phyloP scores from a whole-genome alignment of 441 rosid species.

The Aleurites moluccanus region DNA sequence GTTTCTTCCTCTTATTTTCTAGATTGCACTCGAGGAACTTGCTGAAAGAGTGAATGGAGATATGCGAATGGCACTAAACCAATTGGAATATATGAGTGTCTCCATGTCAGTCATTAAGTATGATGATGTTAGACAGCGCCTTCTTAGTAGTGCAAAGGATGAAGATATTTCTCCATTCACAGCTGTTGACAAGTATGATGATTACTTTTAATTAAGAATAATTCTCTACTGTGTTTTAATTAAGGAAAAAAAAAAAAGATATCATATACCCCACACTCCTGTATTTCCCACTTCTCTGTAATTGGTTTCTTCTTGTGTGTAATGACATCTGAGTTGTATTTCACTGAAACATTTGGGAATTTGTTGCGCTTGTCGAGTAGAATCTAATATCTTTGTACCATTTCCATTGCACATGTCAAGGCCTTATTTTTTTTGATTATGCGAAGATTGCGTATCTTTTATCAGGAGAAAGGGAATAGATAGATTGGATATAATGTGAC shows the following conservation, averaged over 20 bases:
- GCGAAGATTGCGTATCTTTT: neutral
- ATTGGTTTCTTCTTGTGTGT: neutral
- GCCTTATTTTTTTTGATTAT: neutral
- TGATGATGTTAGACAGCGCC: conserved; percentile 88
- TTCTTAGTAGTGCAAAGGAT: conserved; percentile 85
- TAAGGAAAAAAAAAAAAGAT: neutral
- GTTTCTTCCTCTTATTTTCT: conserved; percentile 7
- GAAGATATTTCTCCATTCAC: conserved; percentile 99
- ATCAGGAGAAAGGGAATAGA: neutral
- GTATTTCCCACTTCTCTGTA: no score
- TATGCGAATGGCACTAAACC: conserved; percentile 93
- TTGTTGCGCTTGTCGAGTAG: neutral
- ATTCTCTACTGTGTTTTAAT: neutral
- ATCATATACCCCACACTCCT: neutral
- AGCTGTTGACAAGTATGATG: conserved; percentile 92
- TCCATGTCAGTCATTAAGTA: conserved; percentile 81
- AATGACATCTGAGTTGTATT: neutral
- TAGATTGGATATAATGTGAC: neutral
- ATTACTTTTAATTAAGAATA: conserved; percentile 5
- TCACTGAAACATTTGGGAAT: neutral
- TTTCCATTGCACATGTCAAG: neutral
- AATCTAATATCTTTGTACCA: neutral
- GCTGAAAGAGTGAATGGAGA: conserved; percentile 98
- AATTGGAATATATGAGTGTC: conserved; percentile 92
- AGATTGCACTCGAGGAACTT: conserved; percentile 94